Evolutionary conservation across 2,329 filamentous ascomycete species (phyloP).

Genomic region (Microcyclospora pomicola): DNA sequence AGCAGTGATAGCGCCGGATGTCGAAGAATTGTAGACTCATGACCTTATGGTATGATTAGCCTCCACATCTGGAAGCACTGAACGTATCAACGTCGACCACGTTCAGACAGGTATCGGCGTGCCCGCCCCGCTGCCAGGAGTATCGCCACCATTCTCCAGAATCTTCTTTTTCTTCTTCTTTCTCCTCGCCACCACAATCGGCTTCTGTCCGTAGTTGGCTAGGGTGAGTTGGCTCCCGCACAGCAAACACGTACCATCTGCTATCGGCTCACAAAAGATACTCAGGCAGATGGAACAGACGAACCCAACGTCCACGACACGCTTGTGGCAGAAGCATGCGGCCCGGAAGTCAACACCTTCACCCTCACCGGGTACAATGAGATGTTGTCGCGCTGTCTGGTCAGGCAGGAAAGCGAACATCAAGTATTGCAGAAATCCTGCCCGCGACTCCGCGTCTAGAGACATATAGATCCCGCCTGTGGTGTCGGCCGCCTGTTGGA

Average conservation of each 20-base stretch:
- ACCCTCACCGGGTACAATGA: constrained; percentile 61
- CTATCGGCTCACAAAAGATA: constrained; percentile 64
- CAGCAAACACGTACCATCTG: constrained; percentile 60
- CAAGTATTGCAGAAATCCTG: constrained; percentile 73
- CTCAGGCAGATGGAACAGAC: constrained; percentile 94
- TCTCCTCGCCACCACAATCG: constrained; percentile 56
- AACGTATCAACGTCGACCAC: too few species aligned
- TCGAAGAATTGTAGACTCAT: too few species aligned
- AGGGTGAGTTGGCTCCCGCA: constrained; percentile 68
- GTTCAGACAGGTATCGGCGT: constrained; percentile 15
- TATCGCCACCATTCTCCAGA: constrained; percentile 31
- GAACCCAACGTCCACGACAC: constrained; percentile 80
- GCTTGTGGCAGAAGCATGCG: constrained; percentile 94
- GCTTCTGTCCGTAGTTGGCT: constrained; percentile 61
- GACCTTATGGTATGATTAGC: too few species aligned
- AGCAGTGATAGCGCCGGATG: too few species aligned
- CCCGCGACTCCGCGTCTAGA: constrained; percentile 24
- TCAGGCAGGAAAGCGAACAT: constrained; percentile 89
- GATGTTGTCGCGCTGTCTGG: constrained; percentile 44
- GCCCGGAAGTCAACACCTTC: constrained; percentile 90
- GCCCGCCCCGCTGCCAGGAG: constrained; percentile 15
- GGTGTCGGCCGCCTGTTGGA: constrained; percentile 77
- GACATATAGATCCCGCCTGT: constrained; percentile 57
- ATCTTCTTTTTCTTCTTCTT: constrained; percentile 65
- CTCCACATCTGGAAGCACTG: too few species aligned